These are phyloP conservation scores for Solanum dulcamara DNA, from an alignment of 257 asterid genomes.

Conservation along the genomic window DNA sequence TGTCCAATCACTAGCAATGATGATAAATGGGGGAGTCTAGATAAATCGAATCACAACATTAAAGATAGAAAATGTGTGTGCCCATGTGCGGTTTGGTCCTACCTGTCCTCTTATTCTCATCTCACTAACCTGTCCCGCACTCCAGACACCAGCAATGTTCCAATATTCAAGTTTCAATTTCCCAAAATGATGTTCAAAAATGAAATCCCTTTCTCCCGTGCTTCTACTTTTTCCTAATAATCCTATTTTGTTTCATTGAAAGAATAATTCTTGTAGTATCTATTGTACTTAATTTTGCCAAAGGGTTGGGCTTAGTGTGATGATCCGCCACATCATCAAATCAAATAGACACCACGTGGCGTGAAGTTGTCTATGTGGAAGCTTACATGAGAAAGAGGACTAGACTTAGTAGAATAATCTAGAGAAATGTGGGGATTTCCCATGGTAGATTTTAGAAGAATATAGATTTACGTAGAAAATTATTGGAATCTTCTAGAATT, in stretches of 20 bases:
- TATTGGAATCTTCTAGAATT: too few relatives aligned
- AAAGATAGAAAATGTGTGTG: background rate
- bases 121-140: slow-evolving; percentile 1
- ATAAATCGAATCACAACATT: slow-evolving; percentile 8
- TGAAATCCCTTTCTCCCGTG: background rate
- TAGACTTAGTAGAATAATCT: too few relatives aligned
- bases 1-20: slow-evolving; percentile 32
- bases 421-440: too few relatives aligned
- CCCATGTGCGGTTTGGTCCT: slow-evolving; percentile 55
- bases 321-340: too few relatives aligned
- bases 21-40: slow-evolving; percentile 11
- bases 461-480: too few relatives aligned
- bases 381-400: too few relatives aligned
- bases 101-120: slow-evolving; percentile 20
- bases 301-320: background rate
- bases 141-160: slow-evolving; percentile 10
- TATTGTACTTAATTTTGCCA: background rate
- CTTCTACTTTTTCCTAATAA: background rate
- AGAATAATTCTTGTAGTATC: background rate
- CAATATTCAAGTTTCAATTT: background rate
- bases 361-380: too few relatives aligned
- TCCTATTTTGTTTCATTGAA: background rate
- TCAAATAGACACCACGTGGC: too few relatives aligned
- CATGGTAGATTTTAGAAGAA: too few relatives aligned
- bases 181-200: background rate